Percentiles rank a stretch among this genome's conserved stretches.
Conservation (phyloP, 1,284 basidiomycete genomes). For the Ustilago curta region DNA sequence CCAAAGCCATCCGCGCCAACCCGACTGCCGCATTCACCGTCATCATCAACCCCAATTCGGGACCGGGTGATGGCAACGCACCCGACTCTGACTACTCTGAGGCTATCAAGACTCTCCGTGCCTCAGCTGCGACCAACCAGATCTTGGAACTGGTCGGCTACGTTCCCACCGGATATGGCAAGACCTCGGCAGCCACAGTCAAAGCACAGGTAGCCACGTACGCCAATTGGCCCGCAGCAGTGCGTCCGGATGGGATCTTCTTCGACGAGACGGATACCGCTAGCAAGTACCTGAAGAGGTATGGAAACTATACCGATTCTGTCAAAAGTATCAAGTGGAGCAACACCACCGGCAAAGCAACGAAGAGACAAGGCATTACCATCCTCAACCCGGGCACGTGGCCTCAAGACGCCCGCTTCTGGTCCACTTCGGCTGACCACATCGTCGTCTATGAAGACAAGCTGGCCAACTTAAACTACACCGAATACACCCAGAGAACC, state of each 20-base stretch:
- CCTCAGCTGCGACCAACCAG: constrained; percentile 2
- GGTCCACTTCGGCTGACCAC: constrained; percentile 16
- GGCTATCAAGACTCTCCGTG: constrained; percentile 17
- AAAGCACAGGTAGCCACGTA: constrained; percentile 15
- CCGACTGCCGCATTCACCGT: constrained; percentile 25
- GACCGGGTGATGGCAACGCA: constrained; percentile 5
- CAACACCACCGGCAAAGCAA: neutral
- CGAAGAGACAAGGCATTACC: constrained; percentile 12
- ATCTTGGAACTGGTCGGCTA: constrained; percentile 27
- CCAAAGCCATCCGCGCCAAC: constrained; percentile 18
- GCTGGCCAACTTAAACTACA: constrained; percentile 31
- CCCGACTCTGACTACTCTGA: constrained; percentile 18
- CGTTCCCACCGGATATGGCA: constrained; percentile 25
- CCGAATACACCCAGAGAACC: constrained; percentile 12
- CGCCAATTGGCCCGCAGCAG: constrained; percentile 1
- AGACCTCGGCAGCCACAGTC: neutral
- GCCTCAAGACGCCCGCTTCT: constrained; percentile 17
- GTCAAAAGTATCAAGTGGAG: constrained; percentile 16
- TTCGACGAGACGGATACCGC: constrained; percentile 22
- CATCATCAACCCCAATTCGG: constrained; percentile 34
- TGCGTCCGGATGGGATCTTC: constrained; percentile 23
- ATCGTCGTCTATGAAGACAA: constrained; percentile 31
- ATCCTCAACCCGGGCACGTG: constrained; percentile 30
- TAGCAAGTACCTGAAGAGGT: constrained; percentile 7
- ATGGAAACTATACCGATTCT: constrained; percentile 14